These are phyloP conservation scores for Kokia cookei DNA, from an alignment of 441 rosid species.

Conservation along the genomic window DNA sequence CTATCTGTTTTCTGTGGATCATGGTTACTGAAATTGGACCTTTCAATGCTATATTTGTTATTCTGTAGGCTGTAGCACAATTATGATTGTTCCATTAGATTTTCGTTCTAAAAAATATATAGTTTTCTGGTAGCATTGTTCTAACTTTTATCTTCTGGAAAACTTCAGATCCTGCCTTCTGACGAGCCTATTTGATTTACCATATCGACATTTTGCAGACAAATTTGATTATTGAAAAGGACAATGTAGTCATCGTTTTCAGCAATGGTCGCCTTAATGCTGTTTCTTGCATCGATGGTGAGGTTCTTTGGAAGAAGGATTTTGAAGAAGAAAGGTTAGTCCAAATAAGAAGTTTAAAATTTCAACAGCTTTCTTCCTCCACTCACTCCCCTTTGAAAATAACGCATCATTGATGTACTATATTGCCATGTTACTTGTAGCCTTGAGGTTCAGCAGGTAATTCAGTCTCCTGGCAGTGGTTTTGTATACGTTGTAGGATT, in stretches of 20 bases:
- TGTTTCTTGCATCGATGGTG: constrained; percentile 85
- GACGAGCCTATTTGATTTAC: constrained; percentile 1
- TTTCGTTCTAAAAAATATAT: not conserved
- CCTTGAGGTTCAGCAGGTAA: constrained; percentile 67
- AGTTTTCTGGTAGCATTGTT: not conserved
- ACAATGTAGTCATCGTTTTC: constrained; percentile 52
- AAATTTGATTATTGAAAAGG: constrained; percentile 64
- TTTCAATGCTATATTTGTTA: not conserved
- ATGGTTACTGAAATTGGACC: not conserved
- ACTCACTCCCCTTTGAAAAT: not conserved
- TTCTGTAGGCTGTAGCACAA: not conserved
- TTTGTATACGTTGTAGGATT: constrained; percentile 61
- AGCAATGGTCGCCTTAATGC: constrained; percentile 77
- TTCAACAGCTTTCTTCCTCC: not conserved
- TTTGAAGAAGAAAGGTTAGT: constrained; percentile 73
- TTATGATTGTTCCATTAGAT: not conserved
- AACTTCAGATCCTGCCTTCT: not conserved
- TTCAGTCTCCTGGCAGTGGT: constrained; percentile 56
- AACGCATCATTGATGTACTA: constrained; percentile 17
- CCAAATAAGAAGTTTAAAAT: constrained; percentile 7
- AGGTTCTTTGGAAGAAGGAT: constrained; percentile 84
- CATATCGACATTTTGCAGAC: constrained; percentile 36
- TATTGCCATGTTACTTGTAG: constrained; percentile 38
- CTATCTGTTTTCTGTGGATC: not conserved
- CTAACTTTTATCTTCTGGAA: not conserved